phyloP scores from a whole-genome alignment of 306 rosid species.

The Trifolium pratense region DNA sequence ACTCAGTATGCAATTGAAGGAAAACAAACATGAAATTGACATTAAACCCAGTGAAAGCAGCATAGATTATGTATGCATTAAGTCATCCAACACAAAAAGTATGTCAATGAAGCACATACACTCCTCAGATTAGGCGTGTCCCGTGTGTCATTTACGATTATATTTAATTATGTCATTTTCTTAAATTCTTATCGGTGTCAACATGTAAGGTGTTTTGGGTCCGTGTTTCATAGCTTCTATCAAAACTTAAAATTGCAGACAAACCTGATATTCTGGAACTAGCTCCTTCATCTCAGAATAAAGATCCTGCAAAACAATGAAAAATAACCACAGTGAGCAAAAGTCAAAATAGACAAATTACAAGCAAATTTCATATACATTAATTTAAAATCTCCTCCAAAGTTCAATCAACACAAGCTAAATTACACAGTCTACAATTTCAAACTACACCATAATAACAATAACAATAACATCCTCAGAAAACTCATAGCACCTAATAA shows the following conservation, averaged over 20 bases:
- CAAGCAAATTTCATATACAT: conserved; percentile 20
- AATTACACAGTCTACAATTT: conserved; percentile 10
- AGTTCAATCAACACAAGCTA: conserved; percentile 15
- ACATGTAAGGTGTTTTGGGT: too few relatives aligned
- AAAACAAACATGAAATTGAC: conserved; percentile 24
- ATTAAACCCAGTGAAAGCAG: conserved; percentile 10
- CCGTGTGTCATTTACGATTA: too few relatives aligned
- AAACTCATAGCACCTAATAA: conserved; percentile 17
- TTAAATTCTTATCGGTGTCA: too few relatives aligned
- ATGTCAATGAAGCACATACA: background rate
- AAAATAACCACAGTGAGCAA: conserved; percentile 24
- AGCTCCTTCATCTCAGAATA: conserved; percentile 79
- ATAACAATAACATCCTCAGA: conserved; percentile 14
- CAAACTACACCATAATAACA: conserved; percentile 15
- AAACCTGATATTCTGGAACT: conserved; percentile 92
- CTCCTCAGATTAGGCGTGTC: too few relatives aligned
- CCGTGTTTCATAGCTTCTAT: too few relatives aligned
- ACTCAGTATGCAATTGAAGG: conserved; percentile 5
- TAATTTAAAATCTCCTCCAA: conserved; percentile 12
- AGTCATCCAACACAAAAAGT: conserved; percentile 27
- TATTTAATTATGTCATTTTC: too few relatives aligned
- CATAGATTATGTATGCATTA: conserved; percentile 19
- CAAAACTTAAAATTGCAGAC: conserved; percentile 38
- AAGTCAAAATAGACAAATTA: background rate
- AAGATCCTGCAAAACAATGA: conserved; percentile 71